These are phyloP conservation scores for Strobilomyces dryophilus DNA, from an alignment of 768 basidiomycete genomes.

Conservation along the genomic window DNA sequence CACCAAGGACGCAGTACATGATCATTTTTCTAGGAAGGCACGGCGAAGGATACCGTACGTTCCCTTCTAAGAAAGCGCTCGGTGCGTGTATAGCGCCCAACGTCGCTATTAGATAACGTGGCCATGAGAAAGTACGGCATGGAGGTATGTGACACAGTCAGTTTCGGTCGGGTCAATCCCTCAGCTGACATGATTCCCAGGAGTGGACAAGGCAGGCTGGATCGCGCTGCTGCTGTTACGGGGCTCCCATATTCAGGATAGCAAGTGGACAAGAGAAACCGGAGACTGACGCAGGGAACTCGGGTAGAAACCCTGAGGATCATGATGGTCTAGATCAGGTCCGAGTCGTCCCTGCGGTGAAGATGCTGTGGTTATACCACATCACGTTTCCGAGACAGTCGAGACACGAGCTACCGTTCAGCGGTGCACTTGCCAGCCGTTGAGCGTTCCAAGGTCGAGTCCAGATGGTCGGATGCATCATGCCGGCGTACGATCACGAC, in stretches of 20 bases:
- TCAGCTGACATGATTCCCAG: constrained; percentile 16
- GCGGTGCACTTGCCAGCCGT: too few relatives aligned
- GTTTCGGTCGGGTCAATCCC: neutral
- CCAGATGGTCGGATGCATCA: too few relatives aligned
- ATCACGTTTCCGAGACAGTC: too few relatives aligned
- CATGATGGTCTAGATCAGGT: too few relatives aligned
- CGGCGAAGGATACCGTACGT: constrained; percentile 69
- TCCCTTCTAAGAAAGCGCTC: too few relatives aligned
- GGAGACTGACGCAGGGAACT: too few relatives aligned
- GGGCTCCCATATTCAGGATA: neutral
- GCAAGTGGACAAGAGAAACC: constrained; percentile 59
- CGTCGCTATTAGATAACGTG: constrained; percentile 65
- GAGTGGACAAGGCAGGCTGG: constrained; percentile 57
- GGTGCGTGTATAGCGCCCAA: constrained; percentile 30
- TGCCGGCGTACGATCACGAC: too few relatives aligned
- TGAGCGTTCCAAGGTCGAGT: too few relatives aligned
- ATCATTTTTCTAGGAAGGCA: constrained; percentile 65
- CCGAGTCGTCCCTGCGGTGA: too few relatives aligned
- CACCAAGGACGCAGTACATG: constrained; percentile 47
- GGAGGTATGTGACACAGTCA: constrained; percentile 23
- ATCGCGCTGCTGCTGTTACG: neutral
- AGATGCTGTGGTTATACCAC: too few relatives aligned
- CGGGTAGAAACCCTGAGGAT: too few relatives aligned
- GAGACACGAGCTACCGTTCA: too few relatives aligned
- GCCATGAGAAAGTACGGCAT: constrained; percentile 63